Base-by-base conservation (phyloP, 768 basidiomycete genomes). In the Leccinum variicolor region DNA sequence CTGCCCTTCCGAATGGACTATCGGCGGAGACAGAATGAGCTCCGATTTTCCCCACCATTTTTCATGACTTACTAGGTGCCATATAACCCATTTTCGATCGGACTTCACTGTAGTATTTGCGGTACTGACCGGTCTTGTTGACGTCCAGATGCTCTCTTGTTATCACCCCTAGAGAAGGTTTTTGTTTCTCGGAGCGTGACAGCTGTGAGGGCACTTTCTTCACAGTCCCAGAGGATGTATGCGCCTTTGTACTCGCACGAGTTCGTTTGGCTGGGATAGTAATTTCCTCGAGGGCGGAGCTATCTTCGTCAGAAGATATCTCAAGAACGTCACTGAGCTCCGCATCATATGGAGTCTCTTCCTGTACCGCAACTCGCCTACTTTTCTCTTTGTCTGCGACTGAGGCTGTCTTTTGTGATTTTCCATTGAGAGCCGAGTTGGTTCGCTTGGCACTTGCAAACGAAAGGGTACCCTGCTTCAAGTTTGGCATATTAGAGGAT, bases 1-100 rank as follows among this genome's bases (percentile, higher is more conserved):
- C 64, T 89, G 79, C 3, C 76, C 77, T 60, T 86, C 75, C 0
- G 73, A 77, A 69, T 93, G 90, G 33, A 92, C 91, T 93, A 47
- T 43, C 50, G 31, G 54, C 54, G 17, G 6, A 36, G 43, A 41
- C 13, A 7, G 21, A 26, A n/a, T 64, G 23, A 64, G 39, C 29
- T 23, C 21, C 14, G 6, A 11, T 31, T 14, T 33, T 41, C 51
- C 46, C 49, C 34, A 31, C 56, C 14, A 46, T 49, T 17, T 45
- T 41, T 15, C 25, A 39, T 34, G 46, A 39, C 87, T 74, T 67
- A 94, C 92, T 81, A 9, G 87, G 80, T 50, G 77, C 65, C 33
- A 82, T 55, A 54, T 81, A 60, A 0, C 83, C 86, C 81, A 84
- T 87, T 65, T 78, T 81, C 75, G 56, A 62, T 55, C 64, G 77